These are phyloP conservation scores for Rhynchospora tenuis DNA, from an alignment of 176 grass and related monocot species.

Conservation along the genomic window DNA sequence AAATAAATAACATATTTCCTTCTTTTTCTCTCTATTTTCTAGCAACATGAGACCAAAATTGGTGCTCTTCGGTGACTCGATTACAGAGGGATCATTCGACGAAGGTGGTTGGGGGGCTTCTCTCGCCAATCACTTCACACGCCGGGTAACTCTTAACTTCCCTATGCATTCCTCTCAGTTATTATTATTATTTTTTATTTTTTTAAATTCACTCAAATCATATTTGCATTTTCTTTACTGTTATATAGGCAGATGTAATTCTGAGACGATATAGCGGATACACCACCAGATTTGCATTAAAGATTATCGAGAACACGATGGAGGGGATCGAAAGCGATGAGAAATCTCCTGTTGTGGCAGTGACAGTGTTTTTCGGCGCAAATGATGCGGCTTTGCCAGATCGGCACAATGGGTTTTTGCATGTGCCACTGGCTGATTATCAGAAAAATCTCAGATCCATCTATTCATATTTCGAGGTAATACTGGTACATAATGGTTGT, in stretches of 20 bases:
- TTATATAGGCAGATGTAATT: slow-evolving; percentile 55
- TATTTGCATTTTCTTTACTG: no score
- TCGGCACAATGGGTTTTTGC: slow-evolving; percentile 37
- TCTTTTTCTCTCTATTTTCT: no score
- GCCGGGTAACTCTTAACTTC: slow-evolving; percentile 9
- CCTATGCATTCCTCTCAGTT: background rate
- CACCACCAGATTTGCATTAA: slow-evolving; percentile 76
- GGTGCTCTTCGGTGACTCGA: slow-evolving; percentile 87
- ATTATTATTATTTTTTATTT: background rate
- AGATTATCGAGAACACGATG: slow-evolving; percentile 47
- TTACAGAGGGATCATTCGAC: slow-evolving; percentile 67
- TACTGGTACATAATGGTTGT: no score
- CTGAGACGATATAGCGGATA: slow-evolving; percentile 80
- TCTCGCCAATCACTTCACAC: slow-evolving; percentile 48
- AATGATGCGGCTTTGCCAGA: slow-evolving; percentile 76
- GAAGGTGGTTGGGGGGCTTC: slow-evolving; percentile 68
- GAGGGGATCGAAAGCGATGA: slow-evolving; percentile 26
- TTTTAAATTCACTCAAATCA: no score
- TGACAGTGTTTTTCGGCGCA: slow-evolving; percentile 79
- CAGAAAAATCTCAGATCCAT: slow-evolving; percentile 58
- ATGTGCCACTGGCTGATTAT: slow-evolving; percentile 75
- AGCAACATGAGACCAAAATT: slow-evolving; percentile 41
- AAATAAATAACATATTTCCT: no score
- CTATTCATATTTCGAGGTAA: slow-evolving; percentile 7
- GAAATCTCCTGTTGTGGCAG: slow-evolving; percentile 31